Percentiles rank a stretch among this genome's conserved stretches.
phyloP scores from a whole-genome alignment of 139 green algal species.

The Closterium sp. region DNA sequence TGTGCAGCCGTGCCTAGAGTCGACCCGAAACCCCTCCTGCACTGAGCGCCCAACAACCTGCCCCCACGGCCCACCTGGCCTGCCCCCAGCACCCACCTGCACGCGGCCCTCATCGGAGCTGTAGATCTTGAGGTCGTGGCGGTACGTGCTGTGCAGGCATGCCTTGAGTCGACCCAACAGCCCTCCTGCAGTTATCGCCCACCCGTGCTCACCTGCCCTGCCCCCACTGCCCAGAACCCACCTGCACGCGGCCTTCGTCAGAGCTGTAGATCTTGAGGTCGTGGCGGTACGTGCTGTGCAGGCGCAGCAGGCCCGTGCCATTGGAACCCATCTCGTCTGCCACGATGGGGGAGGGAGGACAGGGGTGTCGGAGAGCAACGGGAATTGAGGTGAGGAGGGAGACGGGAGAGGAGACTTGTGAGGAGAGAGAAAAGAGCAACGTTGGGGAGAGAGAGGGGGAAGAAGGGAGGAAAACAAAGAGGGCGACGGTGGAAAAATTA shows the following conservation, averaged over 20 bases:
- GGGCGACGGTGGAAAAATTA: no score
- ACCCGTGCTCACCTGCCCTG: no score
- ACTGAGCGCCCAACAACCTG: no score
- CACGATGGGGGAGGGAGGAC: constrained; percentile 58
- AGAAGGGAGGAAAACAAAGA: no score
- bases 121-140: constrained; percentile 97
- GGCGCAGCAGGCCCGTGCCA: constrained; percentile 85
- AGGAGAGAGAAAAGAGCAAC: background rate
- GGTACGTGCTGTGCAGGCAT: constrained; percentile 85
- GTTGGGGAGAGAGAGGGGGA: background rate
- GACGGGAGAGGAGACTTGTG: constrained; percentile 58
- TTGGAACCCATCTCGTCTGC: constrained; percentile 7
- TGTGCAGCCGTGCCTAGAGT: constrained; percentile 60
- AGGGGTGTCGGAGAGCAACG: no score
- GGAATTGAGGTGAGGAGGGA: background rate
- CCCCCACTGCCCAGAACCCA: no score
- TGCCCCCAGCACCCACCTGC: no score
- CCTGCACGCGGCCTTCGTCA: constrained; percentile 65
- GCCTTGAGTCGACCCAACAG: no score
- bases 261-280: constrained; percentile 98
- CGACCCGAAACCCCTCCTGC: no score
- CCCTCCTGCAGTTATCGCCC: no score
- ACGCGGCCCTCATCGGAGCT: constrained; percentile 76
- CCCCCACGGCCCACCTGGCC: no score
- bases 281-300: constrained; percentile 90